Evolutionary conservation across 148 eudicot genomes (phyloP), one percentile per base, ranked within the genome.

Genomic region (Rhododendron simsii): DNA sequence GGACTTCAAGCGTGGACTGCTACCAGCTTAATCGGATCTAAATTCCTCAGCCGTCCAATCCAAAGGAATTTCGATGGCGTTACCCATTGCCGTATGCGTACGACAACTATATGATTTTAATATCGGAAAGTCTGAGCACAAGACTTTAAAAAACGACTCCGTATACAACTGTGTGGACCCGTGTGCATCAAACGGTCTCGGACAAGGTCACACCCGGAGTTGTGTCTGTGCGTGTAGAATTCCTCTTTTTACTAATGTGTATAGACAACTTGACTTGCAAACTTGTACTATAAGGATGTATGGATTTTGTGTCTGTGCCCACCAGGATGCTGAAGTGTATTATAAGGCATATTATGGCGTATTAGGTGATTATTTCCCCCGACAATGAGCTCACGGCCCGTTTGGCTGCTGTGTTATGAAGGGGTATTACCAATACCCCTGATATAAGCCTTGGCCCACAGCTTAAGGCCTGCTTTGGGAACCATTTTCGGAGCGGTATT

Each of bases 1-100:
- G 26, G 87, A 90, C 84, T 90, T 88, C 83, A 87, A 90, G 44
- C 75, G 81, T 39, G 51, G 51, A 44, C 28, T 5, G 16, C 35
- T 13, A 23, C 81, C 33, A n/a, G 23, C 1, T 11, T 67, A 26
- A 67, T 26, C 33, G 33, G 33, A 59, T 59, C 65, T 4, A 5
- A 59, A 21, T 5, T 59, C 65, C n/a, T 59, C n/a, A 65, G 73
- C 73, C 12, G 73, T 67, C 35, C 74, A 67, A 67, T 67, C 15
- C 65, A 18, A 20, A 15, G 8, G 7, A 59, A 59, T 20, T 20
- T 59, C 20, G 65, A 59, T 20, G n/a, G 65, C 61, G 20, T 55
- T 55, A 16, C 61, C 20, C 61, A 55, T 53, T 18, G 8, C n/a
- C 65, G 5, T 6, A 59, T 1, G 65, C 65, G 21, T 59, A 20